Evolutionary conservation across 192 early-diverging fungal species (phyloP).

Genomic region (Lunasporangiospora selenospora): DNA sequence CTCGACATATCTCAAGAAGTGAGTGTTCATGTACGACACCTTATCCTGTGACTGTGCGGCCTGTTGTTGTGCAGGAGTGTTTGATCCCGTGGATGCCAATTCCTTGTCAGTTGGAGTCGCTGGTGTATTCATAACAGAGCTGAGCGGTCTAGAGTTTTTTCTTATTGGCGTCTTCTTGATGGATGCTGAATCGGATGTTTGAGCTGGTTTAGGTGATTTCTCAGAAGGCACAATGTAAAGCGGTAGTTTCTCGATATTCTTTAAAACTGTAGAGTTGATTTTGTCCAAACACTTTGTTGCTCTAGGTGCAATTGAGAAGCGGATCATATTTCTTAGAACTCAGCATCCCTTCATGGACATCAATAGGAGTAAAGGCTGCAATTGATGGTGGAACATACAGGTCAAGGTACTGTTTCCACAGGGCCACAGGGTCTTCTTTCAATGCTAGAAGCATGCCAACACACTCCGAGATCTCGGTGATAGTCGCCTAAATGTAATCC

Average conservation of each 20-base stretch:
- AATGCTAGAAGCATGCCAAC: conserved; percentile 53
- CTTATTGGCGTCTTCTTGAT: conserved; percentile 14
- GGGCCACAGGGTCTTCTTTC: conserved; percentile 47
- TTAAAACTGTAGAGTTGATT: conserved; percentile 17
- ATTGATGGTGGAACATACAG: conserved; percentile 41
- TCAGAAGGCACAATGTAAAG: conserved; percentile 8
- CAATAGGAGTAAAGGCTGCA: no score
- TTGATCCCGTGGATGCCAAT: conserved; percentile 1
- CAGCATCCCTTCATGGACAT: no score
- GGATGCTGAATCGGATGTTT: conserved; percentile 3
- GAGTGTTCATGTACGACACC: conserved; percentile 43
- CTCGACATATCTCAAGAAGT: conserved; percentile 53
- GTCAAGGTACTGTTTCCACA: conserved; percentile 53
- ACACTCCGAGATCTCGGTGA: conserved; percentile 58
- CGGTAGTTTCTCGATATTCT: conserved; percentile 19
- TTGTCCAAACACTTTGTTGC: conserved; percentile 23
- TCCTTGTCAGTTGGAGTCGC: neutral
- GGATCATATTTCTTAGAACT: no score
- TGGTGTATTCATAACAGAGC: no score
- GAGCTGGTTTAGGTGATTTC: conserved; percentile 15
- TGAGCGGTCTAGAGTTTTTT: neutral
- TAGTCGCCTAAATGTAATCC: conserved; percentile 36
- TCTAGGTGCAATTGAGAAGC: no score
- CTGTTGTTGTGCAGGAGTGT: neutral
- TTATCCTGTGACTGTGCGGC: conserved; percentile 11